These are phyloP conservation scores for Colletotrichum godetiae DNA, from an alignment of 2,329 filamentous ascomycete species.

Conservation along the genomic window DNA sequence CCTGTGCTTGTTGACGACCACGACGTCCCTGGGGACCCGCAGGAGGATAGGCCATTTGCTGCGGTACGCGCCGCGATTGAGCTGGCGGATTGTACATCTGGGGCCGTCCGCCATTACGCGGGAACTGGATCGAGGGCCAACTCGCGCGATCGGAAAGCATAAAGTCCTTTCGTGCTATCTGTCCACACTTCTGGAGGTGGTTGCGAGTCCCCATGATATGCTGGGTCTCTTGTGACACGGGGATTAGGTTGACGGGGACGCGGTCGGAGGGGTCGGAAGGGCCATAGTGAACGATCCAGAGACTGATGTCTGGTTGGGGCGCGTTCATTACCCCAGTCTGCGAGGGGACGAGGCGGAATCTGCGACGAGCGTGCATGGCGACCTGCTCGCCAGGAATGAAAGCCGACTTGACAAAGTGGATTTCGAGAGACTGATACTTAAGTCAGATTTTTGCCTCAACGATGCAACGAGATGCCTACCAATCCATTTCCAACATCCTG, in stretches of 20 bases:
- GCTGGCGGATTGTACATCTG: conserved; percentile 58
- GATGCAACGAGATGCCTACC: conserved; percentile 52
- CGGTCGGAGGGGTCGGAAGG: conserved; percentile 79
- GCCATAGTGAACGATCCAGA: conserved; percentile 94
- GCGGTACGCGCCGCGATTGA: conserved; percentile 62
- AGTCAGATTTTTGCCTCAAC: neutral
- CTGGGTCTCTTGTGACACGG: conserved; percentile 70
- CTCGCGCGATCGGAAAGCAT: conserved; percentile 90
- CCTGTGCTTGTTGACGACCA: conserved; percentile 50
- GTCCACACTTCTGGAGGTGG: conserved; percentile 79
- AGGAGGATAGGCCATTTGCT: conserved; percentile 72
- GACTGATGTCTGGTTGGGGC: conserved; percentile 79
- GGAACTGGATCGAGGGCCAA: conserved; percentile 87
- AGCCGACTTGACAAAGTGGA: conserved; percentile 84
- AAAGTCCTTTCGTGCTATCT: conserved; percentile 90
- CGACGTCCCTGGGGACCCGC: conserved; percentile 51
- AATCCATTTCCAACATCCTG: conserved; percentile 75
- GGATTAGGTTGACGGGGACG: conserved; percentile 76
- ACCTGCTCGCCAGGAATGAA: conserved; percentile 81
- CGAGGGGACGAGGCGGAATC: conserved; percentile 84
- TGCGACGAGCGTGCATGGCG: conserved; percentile 81
- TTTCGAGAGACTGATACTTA: conserved; percentile 80
- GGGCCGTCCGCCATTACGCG: conserved; percentile 63
- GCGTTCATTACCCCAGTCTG: conserved; percentile 77
- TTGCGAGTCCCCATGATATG: conserved; percentile 69